These are phyloP conservation scores for Monosporozyma solicola DNA, from an alignment of 805 yeast species.

Conservation along the genomic window DNA sequence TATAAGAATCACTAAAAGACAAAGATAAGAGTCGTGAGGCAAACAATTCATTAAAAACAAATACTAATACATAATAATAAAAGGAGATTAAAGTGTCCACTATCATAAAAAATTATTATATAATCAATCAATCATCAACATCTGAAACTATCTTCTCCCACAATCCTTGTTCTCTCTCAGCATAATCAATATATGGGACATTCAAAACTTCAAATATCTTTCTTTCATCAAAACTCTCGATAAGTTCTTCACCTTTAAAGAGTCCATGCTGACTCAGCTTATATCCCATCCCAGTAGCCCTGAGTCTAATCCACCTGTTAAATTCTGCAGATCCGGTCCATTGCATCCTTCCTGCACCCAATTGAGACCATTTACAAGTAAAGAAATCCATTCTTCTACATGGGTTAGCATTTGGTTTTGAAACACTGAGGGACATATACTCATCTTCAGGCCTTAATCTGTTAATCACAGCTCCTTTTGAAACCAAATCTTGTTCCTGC, in stretches of 20 bases:
- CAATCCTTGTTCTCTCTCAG: slow-evolving; percentile 6
- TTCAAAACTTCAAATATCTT: slow-evolving; percentile 20
- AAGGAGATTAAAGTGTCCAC: neutral
- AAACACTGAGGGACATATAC: slow-evolving; percentile 16
- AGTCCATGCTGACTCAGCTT: slow-evolving; percentile 27
- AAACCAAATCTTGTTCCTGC: neutral
- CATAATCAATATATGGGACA: slow-evolving; percentile 10
- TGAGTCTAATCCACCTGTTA: slow-evolving; percentile 22
- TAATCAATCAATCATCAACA: neutral
- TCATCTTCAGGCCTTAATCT: slow-evolving; percentile 11
- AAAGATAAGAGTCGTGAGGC: neutral
- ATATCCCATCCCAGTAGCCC: slow-evolving; percentile 21
- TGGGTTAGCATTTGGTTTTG: slow-evolving; percentile 3
- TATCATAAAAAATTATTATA: neutral
- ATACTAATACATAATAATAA: neutral
- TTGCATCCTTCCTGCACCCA: slow-evolving; percentile 28
- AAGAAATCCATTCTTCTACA: slow-evolving; percentile 29
- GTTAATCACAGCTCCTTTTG: neutral
- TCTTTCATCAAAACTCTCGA: slow-evolving; percentile 23
- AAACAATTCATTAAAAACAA: neutral
- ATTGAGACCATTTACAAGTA: slow-evolving; percentile 23
- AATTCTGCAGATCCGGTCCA: slow-evolving; percentile 28
- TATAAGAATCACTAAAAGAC: slow-evolving; percentile 39
- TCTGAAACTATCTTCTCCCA: slow-evolving; percentile 4
- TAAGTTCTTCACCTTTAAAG: slow-evolving; percentile 13